Percentiles rank a stretch among this genome's conserved stretches.
Evolutionary conservation across 768 basidiomycete genomes (phyloP).

Genomic region (Favolaschia claudopus): DNA sequence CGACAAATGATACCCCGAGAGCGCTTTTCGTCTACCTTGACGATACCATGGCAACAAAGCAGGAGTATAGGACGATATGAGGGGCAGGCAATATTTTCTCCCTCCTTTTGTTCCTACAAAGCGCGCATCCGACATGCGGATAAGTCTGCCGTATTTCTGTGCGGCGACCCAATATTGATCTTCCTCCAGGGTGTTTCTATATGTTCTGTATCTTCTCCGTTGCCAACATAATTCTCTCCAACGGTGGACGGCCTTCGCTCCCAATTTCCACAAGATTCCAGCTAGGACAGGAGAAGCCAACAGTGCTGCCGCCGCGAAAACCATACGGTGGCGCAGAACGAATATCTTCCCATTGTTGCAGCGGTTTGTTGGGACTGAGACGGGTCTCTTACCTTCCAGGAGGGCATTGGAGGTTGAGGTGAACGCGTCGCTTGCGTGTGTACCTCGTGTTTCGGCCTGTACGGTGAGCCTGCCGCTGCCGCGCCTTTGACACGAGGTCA

Average conservation of each 20-base stretch:
- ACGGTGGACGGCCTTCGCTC: background rate
- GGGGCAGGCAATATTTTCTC: conserved; percentile 15
- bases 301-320: background rate
- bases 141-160: conserved; percentile 4
- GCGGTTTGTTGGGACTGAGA: background rate
- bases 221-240: background rate
- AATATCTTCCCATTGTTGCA: too few relatives aligned
- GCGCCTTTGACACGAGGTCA: too few relatives aligned
- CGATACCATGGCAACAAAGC: conserved; percentile 50
- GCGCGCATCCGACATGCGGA: conserved; percentile 21
- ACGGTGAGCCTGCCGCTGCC: too few relatives aligned
- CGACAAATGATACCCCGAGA: conserved; percentile 37
- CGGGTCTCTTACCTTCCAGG: too few relatives aligned
- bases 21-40: conserved; percentile 21
- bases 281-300: conserved; percentile 8
- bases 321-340: too few relatives aligned
- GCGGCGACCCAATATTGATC: conserved; percentile 22
- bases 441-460: too few relatives aligned
- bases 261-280: conserved; percentile 7
- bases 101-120: background rate
- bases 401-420: too few relatives aligned
- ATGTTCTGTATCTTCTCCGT: conserved; percentile 2
- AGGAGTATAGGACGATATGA: conserved; percentile 43
- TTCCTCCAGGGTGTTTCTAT: conserved; percentile 2
- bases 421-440: too few relatives aligned